Evolutionary conservation across 108 stramenopile species (phyloP).

Genomic region (Cyclotella choctawhatcheeana): DNA sequence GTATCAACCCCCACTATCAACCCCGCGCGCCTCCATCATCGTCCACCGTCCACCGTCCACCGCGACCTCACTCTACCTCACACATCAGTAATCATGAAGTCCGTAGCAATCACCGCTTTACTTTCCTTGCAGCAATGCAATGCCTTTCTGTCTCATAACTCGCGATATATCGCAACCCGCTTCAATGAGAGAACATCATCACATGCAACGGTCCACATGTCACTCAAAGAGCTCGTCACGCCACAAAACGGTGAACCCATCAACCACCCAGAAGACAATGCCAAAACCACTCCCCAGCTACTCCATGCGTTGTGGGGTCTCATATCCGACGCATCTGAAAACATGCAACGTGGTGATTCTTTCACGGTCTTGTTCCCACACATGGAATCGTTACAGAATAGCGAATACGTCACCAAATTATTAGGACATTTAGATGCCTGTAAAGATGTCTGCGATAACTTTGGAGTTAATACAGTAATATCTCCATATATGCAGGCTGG

Average conservation of each 20-base stretch:
- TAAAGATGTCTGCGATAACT: constrained; percentile 88
- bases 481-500: constrained; percentile 45
- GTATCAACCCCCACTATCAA: background rate
- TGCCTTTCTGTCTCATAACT: constrained; percentile 22
- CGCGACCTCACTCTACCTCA: background rate
- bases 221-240: background rate
- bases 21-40: background rate
- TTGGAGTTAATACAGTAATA: constrained; percentile 75
- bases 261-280: constrained; percentile 36
- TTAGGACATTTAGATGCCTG: constrained; percentile 84
- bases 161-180: background rate
- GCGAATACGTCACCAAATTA: constrained; percentile 61
- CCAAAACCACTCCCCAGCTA: constrained; percentile 71
- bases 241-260: background rate
- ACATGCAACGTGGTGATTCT: constrained; percentile 70
- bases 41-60: background rate
- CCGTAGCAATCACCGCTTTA: constrained; percentile 11
- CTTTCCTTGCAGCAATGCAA: constrained; percentile 5
- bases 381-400: constrained; percentile 61
- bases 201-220: background rate
- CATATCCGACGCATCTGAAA: constrained; percentile 62
- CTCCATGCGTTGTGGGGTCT: constrained; percentile 71
- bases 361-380: constrained; percentile 69
- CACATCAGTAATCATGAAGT: constrained; percentile 1
- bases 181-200: background rate